Percentiles rank a stretch among this genome's conserved stretches.
Conservation (phyloP, 208 protist species). For the Trypanosoma lewisi region DNA sequence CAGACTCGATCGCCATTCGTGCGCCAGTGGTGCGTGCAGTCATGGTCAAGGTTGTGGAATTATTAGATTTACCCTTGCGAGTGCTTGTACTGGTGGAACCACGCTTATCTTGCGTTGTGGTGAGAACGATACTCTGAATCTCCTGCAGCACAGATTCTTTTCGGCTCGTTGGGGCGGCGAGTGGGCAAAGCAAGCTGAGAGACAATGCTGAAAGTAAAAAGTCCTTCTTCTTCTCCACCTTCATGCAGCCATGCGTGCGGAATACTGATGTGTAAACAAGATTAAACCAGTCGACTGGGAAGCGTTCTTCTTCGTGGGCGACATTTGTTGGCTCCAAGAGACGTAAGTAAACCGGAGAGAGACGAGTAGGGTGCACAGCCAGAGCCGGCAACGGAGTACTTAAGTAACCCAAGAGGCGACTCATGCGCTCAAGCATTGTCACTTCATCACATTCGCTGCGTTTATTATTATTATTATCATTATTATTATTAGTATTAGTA, state of each 20-base stretch:
- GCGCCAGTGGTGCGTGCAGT: slow-evolving; percentile 11
- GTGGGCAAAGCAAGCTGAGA: slow-evolving; percentile 38
- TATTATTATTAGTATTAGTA: too few species aligned
- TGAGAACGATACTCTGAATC: slow-evolving; percentile 45
- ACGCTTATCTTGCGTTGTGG: slow-evolving; percentile 2
- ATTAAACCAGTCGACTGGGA: slow-evolving; percentile 48
- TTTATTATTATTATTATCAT: too few species aligned
- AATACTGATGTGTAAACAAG: slow-evolving; percentile 48
- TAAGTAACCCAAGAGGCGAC: slow-evolving; percentile 30
- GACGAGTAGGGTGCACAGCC: slow-evolving; percentile 1
- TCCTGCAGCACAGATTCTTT: slow-evolving; percentile 36
- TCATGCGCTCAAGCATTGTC: slow-evolving; percentile 12
- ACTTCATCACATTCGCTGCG: too few species aligned
- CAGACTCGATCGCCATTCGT: slow-evolving; percentile 28
- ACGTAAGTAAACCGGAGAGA: slow-evolving; percentile 19
- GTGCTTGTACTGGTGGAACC: neutral
- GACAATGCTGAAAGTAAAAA: slow-evolving; percentile 28
- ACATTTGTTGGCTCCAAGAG: slow-evolving; percentile 12
- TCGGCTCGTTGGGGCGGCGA: slow-evolving; percentile 39
- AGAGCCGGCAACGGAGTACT: slow-evolving; percentile 16
- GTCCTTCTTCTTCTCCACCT: slow-evolving; percentile 3
- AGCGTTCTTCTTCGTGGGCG: neutral
- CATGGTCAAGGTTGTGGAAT: neutral
- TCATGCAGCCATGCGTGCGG: neutral
- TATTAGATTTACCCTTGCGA: neutral